A percentile compares a stretch with the other conserved stretches of the same genome.
These are phyloP conservation scores for Apiospora pterosperma DNA, from an alignment of 2,329 filamentous ascomycete genomes.

Conservation along the genomic window DNA sequence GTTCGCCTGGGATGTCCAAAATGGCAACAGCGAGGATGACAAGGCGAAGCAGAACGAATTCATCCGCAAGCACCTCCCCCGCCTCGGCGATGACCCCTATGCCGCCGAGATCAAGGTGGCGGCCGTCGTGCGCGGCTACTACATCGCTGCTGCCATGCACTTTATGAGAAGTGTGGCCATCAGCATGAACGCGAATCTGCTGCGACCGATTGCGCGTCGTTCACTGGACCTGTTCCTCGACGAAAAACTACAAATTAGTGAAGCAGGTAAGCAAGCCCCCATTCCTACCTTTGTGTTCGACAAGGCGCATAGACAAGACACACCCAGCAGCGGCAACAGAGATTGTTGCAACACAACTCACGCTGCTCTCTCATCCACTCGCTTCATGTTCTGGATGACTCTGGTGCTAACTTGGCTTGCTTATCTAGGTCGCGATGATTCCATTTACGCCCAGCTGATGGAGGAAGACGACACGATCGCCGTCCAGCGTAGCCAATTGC, in stretches of 20 bases:
- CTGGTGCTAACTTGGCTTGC: constrained; percentile 11
- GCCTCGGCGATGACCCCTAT: constrained; percentile 57
- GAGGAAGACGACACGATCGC: constrained; percentile 45
- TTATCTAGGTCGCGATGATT: constrained; percentile 8
- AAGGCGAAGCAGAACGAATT: constrained; percentile 38
- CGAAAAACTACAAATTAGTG: constrained; percentile 18
- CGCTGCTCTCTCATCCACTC: not conserved
- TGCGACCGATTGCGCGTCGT: constrained; percentile 20
- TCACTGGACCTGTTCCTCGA: constrained; percentile 23
- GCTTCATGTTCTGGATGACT: not conserved
- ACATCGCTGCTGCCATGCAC: constrained; percentile 60
- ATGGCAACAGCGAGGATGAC: constrained; percentile 39
- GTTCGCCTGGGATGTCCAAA: constrained; percentile 34
- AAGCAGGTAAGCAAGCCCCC: constrained; percentile 20
- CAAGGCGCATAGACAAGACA: too few relatives aligned
- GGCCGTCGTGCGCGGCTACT: constrained; percentile 64
- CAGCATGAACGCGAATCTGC: constrained; percentile 25
- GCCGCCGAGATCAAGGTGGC: constrained; percentile 58
- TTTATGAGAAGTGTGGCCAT: constrained; percentile 54
- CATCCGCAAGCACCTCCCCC: constrained; percentile 38
- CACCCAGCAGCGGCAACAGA: too few relatives aligned
- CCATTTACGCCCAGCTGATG: constrained; percentile 41
- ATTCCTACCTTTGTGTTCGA: not conserved
- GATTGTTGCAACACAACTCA: not conserved
- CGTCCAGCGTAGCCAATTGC: constrained; percentile 35